A percentile compares a stretch with the other conserved stretches of the same genome.
Conservation (phyloP, 768 basidiomycete genomes). For the Mrakia gelida region DNA sequence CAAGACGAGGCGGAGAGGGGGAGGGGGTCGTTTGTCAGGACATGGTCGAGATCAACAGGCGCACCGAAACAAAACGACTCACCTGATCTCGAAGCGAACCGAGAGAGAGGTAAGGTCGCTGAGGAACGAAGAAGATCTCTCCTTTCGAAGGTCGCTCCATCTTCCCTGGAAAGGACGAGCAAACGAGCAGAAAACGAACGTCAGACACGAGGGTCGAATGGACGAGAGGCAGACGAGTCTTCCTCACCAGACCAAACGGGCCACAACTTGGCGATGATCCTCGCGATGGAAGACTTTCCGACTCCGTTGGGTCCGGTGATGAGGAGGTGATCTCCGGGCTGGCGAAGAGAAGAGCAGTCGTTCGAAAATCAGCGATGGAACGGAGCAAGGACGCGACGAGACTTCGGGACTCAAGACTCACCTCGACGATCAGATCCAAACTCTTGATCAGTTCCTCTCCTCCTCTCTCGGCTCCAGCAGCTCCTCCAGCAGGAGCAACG, state of each 20-base stretch:
- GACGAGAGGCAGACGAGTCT: not conserved
- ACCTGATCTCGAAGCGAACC: constrained; percentile 81
- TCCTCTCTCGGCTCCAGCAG: constrained; percentile 44
- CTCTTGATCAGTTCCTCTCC: constrained; percentile 62
- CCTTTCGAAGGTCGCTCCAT: constrained; percentile 53
- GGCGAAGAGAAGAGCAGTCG: not conserved
- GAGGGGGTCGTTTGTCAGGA: constrained; percentile 61
- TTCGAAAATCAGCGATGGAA: not conserved
- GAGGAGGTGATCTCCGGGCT: constrained; percentile 29
- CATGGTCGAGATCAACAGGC: not conserved
- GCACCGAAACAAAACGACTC: constrained; percentile 31
- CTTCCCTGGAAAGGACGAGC: constrained; percentile 34
- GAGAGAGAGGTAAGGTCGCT: constrained; percentile 78
- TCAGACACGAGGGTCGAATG: not conserved
- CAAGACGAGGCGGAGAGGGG: constrained; percentile 75
- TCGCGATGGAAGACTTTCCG: constrained; percentile 82
- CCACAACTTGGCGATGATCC: constrained; percentile 88
- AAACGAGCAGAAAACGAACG: not conserved
- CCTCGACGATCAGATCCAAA: constrained; percentile 58
- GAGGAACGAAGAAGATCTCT: constrained; percentile 65
- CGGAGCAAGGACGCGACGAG: not conserved
- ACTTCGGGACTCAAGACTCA: not conserved
- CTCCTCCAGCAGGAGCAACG: constrained; percentile 47
- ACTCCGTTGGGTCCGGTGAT: constrained; percentile 50
- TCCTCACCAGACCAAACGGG: constrained; percentile 47